These are phyloP conservation scores for Magnolia officinalis DNA, from an alignment of 164 flowering plant species.

Conservation along the genomic window DNA sequence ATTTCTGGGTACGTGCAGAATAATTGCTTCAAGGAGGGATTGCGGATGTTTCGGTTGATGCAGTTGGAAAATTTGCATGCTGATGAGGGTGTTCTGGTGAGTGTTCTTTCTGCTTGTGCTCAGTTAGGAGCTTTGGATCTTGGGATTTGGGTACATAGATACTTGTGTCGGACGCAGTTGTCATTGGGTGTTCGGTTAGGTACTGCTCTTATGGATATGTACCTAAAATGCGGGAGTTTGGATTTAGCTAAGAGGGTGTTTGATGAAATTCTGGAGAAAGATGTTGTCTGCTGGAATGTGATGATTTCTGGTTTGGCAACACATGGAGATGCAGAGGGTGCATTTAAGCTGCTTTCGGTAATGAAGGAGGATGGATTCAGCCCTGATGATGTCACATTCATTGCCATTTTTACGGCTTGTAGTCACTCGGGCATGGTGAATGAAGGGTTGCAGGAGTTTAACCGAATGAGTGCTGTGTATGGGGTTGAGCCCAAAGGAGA, in stretches of 20 bases:
- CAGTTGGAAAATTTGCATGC: slow-evolving; percentile 37
- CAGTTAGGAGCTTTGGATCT: slow-evolving; percentile 56
- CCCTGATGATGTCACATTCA: slow-evolving; percentile 57
- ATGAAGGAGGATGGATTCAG: slow-evolving; percentile 41
- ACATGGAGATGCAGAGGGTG: slow-evolving; percentile 49
- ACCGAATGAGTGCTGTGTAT: slow-evolving; percentile 39
- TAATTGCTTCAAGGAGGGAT: slow-evolving; percentile 55
- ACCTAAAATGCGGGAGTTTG: slow-evolving; percentile 54
- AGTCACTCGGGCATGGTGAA: slow-evolving; percentile 47
- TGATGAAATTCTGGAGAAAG: slow-evolving; percentile 34
- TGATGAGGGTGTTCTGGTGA: slow-evolving; percentile 53
- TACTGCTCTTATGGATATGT: slow-evolving; percentile 60
- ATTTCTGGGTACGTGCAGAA: slow-evolving; percentile 64
- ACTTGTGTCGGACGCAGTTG: slow-evolving; percentile 18
- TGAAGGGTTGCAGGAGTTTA: slow-evolving; percentile 42
- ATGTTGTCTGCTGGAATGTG: slow-evolving; percentile 51
- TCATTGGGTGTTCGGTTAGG: slow-evolving; percentile 30
- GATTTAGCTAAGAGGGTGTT: slow-evolving; percentile 41
- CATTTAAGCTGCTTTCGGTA: slow-evolving; percentile 41
- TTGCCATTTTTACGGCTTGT: slow-evolving; percentile 57
- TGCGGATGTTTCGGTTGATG: slow-evolving; percentile 52
- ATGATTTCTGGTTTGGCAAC: slow-evolving; percentile 60
- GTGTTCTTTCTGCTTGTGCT: slow-evolving; percentile 62
- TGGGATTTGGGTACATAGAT: slow-evolving; percentile 57
- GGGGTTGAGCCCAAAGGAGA: slow-evolving; percentile 52